Conservation (phyloP, 1,284 basidiomycete species). For the Pterulicium gracile region DNA sequence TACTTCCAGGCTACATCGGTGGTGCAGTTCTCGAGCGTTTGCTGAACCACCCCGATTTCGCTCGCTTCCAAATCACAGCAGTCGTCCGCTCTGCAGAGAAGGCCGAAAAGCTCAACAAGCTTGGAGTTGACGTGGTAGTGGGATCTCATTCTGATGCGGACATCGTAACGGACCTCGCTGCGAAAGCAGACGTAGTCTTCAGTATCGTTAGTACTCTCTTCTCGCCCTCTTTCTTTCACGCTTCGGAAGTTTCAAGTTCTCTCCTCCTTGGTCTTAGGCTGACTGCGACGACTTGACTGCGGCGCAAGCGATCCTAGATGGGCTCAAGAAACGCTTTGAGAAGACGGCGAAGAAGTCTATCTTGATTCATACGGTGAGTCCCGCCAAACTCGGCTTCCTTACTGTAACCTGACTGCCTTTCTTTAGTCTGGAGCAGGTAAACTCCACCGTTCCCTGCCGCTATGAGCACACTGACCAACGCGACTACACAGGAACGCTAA, state of each 20-base stretch:
- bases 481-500: constrained; percentile 19
- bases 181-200: constrained; percentile 24
- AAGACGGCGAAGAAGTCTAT: constrained; percentile 29
- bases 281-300: constrained; percentile 29
- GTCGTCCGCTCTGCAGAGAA: constrained; percentile 30
- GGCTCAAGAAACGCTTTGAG: constrained; percentile 30
- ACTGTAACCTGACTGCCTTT: neutral
- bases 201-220: constrained; percentile 20
- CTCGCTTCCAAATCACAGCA: constrained; percentile 25
- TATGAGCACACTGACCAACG: constrained; percentile 10
- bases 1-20: constrained; percentile 35
- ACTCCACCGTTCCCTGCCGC: constrained; percentile 3
- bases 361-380: constrained; percentile 40
- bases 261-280: constrained; percentile 18
- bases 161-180: constrained; percentile 18
- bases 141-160: constrained; percentile 27
- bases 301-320: constrained; percentile 30
- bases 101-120: constrained; percentile 23
- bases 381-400: neutral
- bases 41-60: constrained; percentile 22
- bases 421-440: neutral
- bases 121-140: constrained; percentile 25
- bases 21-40: constrained; percentile 29
- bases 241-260: neutral
- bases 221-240: neutral